Percentiles rank a stretch among this genome's conserved stretches.
These are phyloP conservation scores for Smithsoniella earleae DNA, from an alignment of 163 green algal genomes.

Conservation along the genomic window DNA sequence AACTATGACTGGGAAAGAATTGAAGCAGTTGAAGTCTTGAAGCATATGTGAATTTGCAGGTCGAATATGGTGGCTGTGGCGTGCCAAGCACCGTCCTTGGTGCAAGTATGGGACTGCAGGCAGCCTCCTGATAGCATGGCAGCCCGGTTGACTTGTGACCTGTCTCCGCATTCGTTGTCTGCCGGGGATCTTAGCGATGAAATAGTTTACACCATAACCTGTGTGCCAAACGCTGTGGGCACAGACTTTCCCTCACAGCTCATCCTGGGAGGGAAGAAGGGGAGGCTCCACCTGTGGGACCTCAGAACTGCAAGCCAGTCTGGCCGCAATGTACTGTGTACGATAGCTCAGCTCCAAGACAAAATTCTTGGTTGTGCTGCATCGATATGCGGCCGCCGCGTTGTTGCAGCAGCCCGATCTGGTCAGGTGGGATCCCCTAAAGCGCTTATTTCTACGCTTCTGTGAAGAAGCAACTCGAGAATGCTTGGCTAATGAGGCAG, in stretches of 20 bases:
- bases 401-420: not conserved
- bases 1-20: no score
- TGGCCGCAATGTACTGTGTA: slow-evolving; percentile 18
- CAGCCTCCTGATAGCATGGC: slow-evolving; percentile 15
- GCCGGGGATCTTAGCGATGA: not conserved
- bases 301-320: not conserved
- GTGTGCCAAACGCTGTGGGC: not conserved
- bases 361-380: slow-evolving; percentile 16
- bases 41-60: no score
- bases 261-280: slow-evolving; percentile 6
- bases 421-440: not conserved
- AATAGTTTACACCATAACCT: not conserved
- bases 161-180: not conserved
- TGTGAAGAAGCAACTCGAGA: no score
- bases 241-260: not conserved
- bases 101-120: slow-evolving; percentile 21
- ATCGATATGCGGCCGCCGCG: not conserved
- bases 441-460: no score
- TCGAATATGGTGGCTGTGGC: slow-evolving; percentile 22
- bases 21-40: no score
- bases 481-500: no score
- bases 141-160: slow-evolving; percentile 17
- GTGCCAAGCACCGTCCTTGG: slow-evolving; percentile 4
- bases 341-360: slow-evolving; percentile 14
- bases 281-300: slow-evolving; percentile 6